Base-by-base conservation (phyloP, 1,139 yeast species). In the Pichia cactophila region DNA sequence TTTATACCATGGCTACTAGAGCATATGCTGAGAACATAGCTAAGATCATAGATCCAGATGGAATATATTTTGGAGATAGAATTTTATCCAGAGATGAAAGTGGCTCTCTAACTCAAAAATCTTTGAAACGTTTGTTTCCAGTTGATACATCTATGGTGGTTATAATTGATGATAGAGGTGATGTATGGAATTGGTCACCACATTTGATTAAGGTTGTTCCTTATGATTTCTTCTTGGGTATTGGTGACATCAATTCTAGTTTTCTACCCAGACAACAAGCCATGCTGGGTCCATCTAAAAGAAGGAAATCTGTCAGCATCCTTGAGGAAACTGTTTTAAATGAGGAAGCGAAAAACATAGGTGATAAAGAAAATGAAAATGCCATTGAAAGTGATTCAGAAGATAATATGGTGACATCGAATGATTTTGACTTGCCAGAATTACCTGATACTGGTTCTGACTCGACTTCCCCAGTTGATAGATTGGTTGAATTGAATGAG, bases 1-100 rank as follows among this genome's bases (percentile, higher is more conserved):
- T 92, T 42, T 92, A 92, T 66, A 92, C 99, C 9, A 92, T 92
- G 99, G 98, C 98, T n/a, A 94, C 98, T 4, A 73, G 96, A 55
- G 83, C 92, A 41, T 92, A 92, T 68, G 99, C 99, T 0, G 75
- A 81, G 47, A 86, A 92, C 20, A 86, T 94, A 55, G 95, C 97
- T 33, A 79, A 81, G 50, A 84, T 94, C 39, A 89, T 94, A 47
- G 99, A 92, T 61, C 98, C 98, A 0, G 81, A 78, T 23, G 95
- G 94, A 1, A 72, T 73, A 50, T 84, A 81, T 62, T 92, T 92
- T 69, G 96, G 95, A 8, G 96, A 90, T 62, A 73, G 99, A 50
- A 90, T 92, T 16, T 73, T 92, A 49, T 85, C 95, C 51, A 74
- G 99, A 59, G 97, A 94, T 65, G 98, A 94, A 64, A 86, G 95